Evolutionary conservation across 352 stramenopile species (phyloP), one percentile per base, ranked within the genome.

Genomic region (Pythium dissimile): DNA sequence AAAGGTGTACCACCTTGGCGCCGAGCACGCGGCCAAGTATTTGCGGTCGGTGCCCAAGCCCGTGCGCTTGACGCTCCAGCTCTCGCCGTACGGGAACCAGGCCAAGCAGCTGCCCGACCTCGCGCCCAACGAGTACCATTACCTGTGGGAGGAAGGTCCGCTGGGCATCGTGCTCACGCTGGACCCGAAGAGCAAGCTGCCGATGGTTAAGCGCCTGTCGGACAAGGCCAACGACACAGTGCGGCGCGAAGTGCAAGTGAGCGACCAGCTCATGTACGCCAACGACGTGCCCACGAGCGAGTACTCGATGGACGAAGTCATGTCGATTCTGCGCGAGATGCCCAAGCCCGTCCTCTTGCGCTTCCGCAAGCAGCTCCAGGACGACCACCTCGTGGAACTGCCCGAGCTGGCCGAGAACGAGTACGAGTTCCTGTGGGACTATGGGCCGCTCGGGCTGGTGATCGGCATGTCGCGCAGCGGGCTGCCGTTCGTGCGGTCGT

Each of bases 381-480:
- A 88, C 30, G 66, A 79, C 35, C 50, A 84, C 39, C 56, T 80
- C 16, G 78, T 73, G 11, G 64, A 80, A 26, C 53, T 88, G 21
- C 80, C 80, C 4, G 66, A 76, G 30, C 32, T 92, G 6, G 44
- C 46, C 6, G 71, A 84, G 24, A 75, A 83, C 54, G 84, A 94
- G 52, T 94, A 91, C 67, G 84, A 94, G 44, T 91, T 94, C 60
- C 51, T 91, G 32, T 94, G 84, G 84, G 84, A 94, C 43, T 86
- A 89, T 42, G 84, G 84, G 4, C 72, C 76, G 10, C 62, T 94
- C 0, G 84, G 84, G 12, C 72, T 94, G 1, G 80, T 90, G 13
- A 72, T 94, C 5, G 79, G 80, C 26, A 80, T 78, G 48, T 85
- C 80, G 3, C 57, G 67, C 1, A 57, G 64, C 0, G 78, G 78